Conservation (phyloP, 2,329 filamentous ascomycete species). For the Diaporthe capsici region DNA sequence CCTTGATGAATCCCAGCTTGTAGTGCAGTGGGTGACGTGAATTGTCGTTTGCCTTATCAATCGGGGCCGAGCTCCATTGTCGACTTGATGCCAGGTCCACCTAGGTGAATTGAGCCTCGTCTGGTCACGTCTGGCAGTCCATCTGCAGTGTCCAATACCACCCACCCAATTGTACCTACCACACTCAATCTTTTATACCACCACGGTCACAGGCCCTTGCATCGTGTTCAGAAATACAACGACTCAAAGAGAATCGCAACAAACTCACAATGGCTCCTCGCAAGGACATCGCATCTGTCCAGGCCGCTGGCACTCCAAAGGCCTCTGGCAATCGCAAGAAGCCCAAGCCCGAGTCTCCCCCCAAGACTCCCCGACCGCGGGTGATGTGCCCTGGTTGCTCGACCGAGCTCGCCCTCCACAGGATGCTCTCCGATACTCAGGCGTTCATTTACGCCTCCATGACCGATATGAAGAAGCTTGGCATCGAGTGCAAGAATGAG, state of each 20-base stretch:
- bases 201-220: rapidly evolving
- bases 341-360: neutral
- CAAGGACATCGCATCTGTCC: neutral
- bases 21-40: neutral
- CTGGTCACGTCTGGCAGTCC: too few relatives aligned
- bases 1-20: neutral
- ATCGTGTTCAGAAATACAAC: neutral
- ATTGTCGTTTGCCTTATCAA: neutral
- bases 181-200: neutral
- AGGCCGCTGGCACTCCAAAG: neutral
- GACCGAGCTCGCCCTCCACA: neutral
- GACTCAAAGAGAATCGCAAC: neutral
- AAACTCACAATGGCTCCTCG: neutral
- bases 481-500: neutral
- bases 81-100: neutral
- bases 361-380: neutral
- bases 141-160: too few relatives aligned
- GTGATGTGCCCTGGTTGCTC: neutral
- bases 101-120: neutral
- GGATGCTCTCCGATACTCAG: neutral
- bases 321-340: neutral
- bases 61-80: neutral
- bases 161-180: neutral
- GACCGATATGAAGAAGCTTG: neutral
- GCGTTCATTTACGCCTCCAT: neutral